Percentiles rank a stretch among this genome's conserved stretches.
Conservation (phyloP, 495 filamentous ascomycete species). For the Rusavskia elegans region DNA sequence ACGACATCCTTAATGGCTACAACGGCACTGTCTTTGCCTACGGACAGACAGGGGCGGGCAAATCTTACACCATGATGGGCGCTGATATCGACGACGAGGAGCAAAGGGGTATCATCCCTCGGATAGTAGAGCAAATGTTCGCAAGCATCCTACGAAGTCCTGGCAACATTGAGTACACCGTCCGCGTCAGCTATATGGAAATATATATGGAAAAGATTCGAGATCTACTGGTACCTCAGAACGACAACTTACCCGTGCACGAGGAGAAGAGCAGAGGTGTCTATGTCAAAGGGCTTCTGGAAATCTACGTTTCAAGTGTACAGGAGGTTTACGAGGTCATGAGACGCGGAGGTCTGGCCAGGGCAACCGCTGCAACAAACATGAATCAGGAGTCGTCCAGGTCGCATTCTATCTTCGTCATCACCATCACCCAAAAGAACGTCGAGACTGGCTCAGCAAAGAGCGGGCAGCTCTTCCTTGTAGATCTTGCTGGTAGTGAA, state of each 20-base stretch:
- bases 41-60: slow-evolving; percentile 94
- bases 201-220: slow-evolving; percentile 99
- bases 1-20: slow-evolving; percentile 96
- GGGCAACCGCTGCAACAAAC: slow-evolving; percentile 95
- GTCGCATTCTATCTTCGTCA: slow-evolving; percentile 96
- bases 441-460: slow-evolving; percentile 92
- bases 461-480: slow-evolving; percentile 89
- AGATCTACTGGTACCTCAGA: slow-evolving; percentile 77
- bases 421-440: slow-evolving; percentile 96
- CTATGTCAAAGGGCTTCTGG: slow-evolving; percentile 89
- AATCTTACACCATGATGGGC: slow-evolving; percentile 99
- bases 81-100: slow-evolving; percentile 84
- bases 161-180: slow-evolving; percentile 92
- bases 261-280: slow-evolving; percentile 94
- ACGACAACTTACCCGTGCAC: slow-evolving; percentile 92
- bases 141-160: slow-evolving; percentile 80
- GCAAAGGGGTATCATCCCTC: slow-evolving; percentile 84
- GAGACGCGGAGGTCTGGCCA: slow-evolving; percentile 73
- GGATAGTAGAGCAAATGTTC: slow-evolving; percentile 97
- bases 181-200: slow-evolving; percentile 97
- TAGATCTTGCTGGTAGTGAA: slow-evolving; percentile 94
- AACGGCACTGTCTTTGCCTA: slow-evolving; percentile 99
- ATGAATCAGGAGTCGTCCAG: slow-evolving; percentile 99
- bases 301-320: slow-evolving; percentile 91
- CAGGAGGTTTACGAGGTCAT: slow-evolving; percentile 95